Base-by-base conservation (phyloP, 371 early-diverging fungal species). In the Circinella umbellata region DNA sequence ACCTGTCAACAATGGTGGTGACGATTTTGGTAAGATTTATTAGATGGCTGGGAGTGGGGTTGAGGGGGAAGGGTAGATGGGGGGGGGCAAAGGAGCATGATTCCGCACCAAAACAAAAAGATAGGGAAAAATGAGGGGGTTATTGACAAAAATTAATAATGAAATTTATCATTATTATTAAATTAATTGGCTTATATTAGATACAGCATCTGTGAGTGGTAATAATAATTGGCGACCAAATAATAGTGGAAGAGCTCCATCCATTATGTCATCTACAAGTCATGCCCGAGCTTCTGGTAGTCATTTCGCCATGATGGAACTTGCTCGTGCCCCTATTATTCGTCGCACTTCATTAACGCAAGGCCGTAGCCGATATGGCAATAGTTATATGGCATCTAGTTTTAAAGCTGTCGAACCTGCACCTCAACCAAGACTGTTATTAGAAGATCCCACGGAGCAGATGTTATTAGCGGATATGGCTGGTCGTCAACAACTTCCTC, bases 371-470 rank as follows among this genome's bases (percentile, higher is more conserved):
- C 69, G 80, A 34, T 83, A 83, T 57, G 67, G 78, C 38, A 76
- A 80, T 53, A 79, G 74, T 53, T 77, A 76, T 46, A 81, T 84
- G 84, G 81, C 79, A 2, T 70, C 78, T 4, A 79, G 68, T 18
- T 84, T 84, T 67, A 79, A 80, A 46, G 81, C 84, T 1, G 74
- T 84, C 36, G 84, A 84, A 57, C 79, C 84, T 54, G 79, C 80
- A 17, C 81, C 80, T 4, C 73, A 76, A 20, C 77, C 81, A 14
- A 61, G 59, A 37, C 20, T 81, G 9, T 55, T 59, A 10, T 36
- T 76, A 3, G 78, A 76, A 10, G 77, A 80, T 49, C 75, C 79
- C 0, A 42, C 57, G 1, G 78, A 81, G 38, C 78, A 78, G 54
- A 68, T 72, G 62, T 63, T 73, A 20, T 7, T 81, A 18, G 64